These are phyloP conservation scores for Neurospora crassa DNA, from an alignment of 2,329 filamentous ascomycete genomes.

Conservation along the genomic window DNA sequence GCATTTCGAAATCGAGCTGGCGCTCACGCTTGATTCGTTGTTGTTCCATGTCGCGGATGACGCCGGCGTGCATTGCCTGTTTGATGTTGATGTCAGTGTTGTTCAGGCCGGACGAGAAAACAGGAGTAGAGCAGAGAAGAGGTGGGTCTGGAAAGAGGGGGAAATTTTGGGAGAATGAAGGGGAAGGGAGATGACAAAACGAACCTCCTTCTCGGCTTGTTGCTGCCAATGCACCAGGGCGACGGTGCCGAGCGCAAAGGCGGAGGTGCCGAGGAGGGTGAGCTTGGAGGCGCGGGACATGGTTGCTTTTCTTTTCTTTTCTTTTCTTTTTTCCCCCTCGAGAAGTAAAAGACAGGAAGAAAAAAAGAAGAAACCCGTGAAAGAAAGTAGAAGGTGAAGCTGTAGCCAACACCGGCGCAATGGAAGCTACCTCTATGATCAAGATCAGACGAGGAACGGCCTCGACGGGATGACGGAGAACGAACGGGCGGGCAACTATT, in stretches of 20 bases:
- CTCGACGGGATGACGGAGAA: neutral
- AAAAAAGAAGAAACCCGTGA: neutral
- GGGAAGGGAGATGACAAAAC: slow-evolving; percentile 20
- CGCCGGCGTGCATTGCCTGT: slow-evolving; percentile 86
- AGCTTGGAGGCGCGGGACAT: slow-evolving; percentile 92
- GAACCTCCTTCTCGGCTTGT: slow-evolving; percentile 69
- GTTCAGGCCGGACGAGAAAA: too few relatives aligned
- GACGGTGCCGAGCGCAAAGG: slow-evolving; percentile 68
- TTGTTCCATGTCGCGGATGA: slow-evolving; percentile 89
- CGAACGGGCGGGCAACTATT: neutral
- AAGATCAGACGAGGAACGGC: neutral
- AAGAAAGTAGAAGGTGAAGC: neutral
- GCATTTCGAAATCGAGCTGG: slow-evolving; percentile 90
- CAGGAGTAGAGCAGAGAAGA: too few relatives aligned
- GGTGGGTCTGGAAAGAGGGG: too few relatives aligned
- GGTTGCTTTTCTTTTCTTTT: neutral
- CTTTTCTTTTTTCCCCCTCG: too few relatives aligned
- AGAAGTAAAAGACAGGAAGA: neutral
- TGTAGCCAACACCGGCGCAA: neutral
- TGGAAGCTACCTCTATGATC: neutral
- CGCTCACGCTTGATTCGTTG: slow-evolving; percentile 84
- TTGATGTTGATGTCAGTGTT: slow-evolving; percentile 24
- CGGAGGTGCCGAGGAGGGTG: slow-evolving; percentile 68
- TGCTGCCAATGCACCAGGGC: slow-evolving; percentile 86
- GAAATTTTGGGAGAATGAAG: too few relatives aligned